These are phyloP conservation scores for carrot (Daucus carota) DNA, from an alignment of 129 eudicot species.

Conservation along the genomic window DNA sequence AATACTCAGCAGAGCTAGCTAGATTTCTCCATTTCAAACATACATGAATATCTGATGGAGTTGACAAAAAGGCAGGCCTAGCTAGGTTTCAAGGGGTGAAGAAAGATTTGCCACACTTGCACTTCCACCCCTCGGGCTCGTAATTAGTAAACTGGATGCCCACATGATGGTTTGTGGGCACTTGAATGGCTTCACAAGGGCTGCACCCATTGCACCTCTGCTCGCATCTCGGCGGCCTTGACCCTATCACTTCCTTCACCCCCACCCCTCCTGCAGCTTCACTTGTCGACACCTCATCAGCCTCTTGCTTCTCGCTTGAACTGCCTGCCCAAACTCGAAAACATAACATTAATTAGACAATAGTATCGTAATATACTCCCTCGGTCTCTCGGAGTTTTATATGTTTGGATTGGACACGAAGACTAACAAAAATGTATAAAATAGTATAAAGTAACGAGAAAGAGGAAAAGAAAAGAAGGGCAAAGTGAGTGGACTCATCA, in stretches of 20 bases:
- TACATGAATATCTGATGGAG: not conserved
- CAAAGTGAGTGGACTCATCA: no score
- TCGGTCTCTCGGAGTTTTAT: no score
- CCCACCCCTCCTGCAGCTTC: not conserved
- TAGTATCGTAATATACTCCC: no score
- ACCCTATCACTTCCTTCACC: constrained; percentile 35
- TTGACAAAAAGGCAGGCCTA: not conserved
- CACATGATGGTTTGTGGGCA: constrained; percentile 40
- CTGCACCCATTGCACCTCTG: constrained; percentile 70
- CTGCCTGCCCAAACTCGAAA: not conserved
- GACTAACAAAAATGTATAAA: no score
- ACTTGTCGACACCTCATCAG: not conserved
- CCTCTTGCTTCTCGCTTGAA: not conserved
- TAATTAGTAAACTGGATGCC: constrained; percentile 55
- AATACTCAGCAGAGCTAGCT: not conserved
- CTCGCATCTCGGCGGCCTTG: constrained; percentile 82
- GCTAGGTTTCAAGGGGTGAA: constrained; percentile 34
- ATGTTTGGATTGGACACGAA: no score
- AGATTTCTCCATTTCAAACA: no score
- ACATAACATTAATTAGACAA: not conserved
- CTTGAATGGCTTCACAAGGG: constrained; percentile 79
- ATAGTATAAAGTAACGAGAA: no score
- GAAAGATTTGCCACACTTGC: constrained; percentile 68
- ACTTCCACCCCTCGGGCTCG: constrained; percentile 77
- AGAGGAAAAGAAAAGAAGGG: no score